Evolutionary conservation across 2,329 filamentous ascomycete species (phyloP).

Genomic region (Clonostachys sp.): DNA sequence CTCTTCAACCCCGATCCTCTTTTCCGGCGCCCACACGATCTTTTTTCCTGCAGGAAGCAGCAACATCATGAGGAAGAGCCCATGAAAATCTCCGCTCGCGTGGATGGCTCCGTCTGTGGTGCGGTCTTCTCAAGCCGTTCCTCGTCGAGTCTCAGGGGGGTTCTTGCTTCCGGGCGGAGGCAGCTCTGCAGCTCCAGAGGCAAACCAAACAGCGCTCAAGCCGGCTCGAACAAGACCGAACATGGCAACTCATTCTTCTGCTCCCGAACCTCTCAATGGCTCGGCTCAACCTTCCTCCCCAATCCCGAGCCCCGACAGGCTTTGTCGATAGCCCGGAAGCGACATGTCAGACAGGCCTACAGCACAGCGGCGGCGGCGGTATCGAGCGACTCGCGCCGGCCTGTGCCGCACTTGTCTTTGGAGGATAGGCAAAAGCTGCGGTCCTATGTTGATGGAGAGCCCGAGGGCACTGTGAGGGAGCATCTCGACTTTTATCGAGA

Average conservation of each 20-base stretch:
- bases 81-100: slow-evolving; percentile 57
- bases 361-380: slow-evolving; percentile 15
- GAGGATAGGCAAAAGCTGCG: slow-evolving; percentile 40
- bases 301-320: slow-evolving; percentile 10
- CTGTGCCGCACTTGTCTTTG: neutral
- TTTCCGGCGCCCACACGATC: too few relatives aligned
- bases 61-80: slow-evolving; percentile 45
- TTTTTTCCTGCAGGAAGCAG: neutral
- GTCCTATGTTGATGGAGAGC: slow-evolving; percentile 44
- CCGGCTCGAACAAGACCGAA: too few relatives aligned
- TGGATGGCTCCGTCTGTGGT: slow-evolving; percentile 56
- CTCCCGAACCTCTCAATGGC: slow-evolving; percentile 27
- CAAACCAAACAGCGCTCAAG: neutral
- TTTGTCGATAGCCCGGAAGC: slow-evolving; percentile 7
- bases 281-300: slow-evolving; percentile 33
- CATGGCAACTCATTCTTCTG: slow-evolving; percentile 14
- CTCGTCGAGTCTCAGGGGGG: slow-evolving; percentile 18
- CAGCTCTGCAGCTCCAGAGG: slow-evolving; percentile 5
- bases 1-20: too few relatives aligned
- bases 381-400: slow-evolving; percentile 5
- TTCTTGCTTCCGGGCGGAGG: slow-evolving; percentile 7
- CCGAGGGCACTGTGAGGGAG: slow-evolving; percentile 43
- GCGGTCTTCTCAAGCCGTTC: slow-evolving; percentile 45
- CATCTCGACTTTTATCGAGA: slow-evolving; percentile 47
- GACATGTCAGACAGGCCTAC: slow-evolving; percentile 13